Conservation (phyloP, 768 basidiomycete genomes). For the Phylloporus sp. region DNA sequence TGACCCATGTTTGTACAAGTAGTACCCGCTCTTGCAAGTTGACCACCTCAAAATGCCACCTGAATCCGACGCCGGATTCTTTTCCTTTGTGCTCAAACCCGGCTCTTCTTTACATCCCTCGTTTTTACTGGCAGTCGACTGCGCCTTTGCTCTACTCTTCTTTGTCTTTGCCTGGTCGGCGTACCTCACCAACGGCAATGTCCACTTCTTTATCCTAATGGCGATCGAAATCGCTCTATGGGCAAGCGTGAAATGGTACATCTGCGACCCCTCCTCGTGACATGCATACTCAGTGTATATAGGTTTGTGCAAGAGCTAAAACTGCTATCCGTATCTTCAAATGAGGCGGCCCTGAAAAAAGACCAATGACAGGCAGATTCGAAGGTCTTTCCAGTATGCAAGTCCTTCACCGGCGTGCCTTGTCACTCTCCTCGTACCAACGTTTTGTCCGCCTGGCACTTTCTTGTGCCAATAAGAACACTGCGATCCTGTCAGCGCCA, state of each 20-base stretch:
- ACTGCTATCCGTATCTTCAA: conserved; percentile 28
- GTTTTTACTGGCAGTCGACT: conserved; percentile 61
- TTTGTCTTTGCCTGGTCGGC: conserved; percentile 55
- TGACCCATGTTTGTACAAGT: conserved; percentile 20
- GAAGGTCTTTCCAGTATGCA: neutral
- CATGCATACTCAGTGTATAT: conserved; percentile 14
- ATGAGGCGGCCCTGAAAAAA: conserved; percentile 20
- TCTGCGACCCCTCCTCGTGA: conserved; percentile 5
- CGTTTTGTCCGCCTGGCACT: conserved; percentile 68
- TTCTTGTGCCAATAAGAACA: conserved; percentile 83
- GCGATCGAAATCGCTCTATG: conserved; percentile 63
- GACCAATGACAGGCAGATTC: conserved; percentile 14
- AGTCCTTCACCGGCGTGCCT: conserved; percentile 39
- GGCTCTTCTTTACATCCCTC: conserved; percentile 73
- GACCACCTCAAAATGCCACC: conserved; percentile 18
- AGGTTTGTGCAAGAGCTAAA: conserved; percentile 69
- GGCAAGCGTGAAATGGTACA: conserved; percentile 79
- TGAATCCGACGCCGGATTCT: conserved; percentile 32
- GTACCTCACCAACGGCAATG: conserved; percentile 56
- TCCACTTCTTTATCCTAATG: conserved; percentile 65
- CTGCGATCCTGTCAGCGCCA: conserved; percentile 36
- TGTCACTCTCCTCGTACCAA: conserved; percentile 80
- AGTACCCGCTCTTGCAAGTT: too few species aligned
- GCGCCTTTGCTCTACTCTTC: conserved; percentile 53
- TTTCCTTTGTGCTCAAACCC: conserved; percentile 59